Percentiles rank a stretch among this genome's conserved stretches.
These are phyloP conservation scores for Epichloe coenophiala DNA, from an alignment of 2,329 filamentous ascomycete species.

Conservation along the genomic window DNA sequence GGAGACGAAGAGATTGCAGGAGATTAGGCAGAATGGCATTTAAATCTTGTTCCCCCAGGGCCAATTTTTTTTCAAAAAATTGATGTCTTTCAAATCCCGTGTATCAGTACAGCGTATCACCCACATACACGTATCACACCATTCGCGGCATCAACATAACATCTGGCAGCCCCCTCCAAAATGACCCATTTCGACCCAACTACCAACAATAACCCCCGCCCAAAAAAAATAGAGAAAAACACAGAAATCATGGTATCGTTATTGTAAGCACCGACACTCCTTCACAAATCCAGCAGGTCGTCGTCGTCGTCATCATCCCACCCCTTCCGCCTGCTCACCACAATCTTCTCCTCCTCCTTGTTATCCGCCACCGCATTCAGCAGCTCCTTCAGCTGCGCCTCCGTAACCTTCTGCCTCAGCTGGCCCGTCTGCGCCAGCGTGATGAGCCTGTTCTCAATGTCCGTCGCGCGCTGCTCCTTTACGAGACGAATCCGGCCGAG, in stretches of 20 bases:
- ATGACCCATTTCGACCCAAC: too few relatives aligned
- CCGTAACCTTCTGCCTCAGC: constrained; percentile 74
- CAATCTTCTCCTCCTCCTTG: constrained; percentile 70
- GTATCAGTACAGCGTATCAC: not conserved
- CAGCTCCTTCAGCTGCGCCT: constrained; percentile 86
- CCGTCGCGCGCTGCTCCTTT: constrained; percentile 77
- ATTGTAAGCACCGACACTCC: not conserved
- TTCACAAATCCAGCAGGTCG: constrained; percentile 51
- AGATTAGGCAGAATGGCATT: constrained; percentile 7
- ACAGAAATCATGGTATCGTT: constrained; percentile 2
- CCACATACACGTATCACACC: too few relatives aligned
- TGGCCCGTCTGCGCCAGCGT: constrained; percentile 82
- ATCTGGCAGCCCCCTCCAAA: too few relatives aligned
- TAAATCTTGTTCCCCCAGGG: not conserved
- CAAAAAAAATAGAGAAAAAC: too few relatives aligned
- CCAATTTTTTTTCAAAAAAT: too few relatives aligned
- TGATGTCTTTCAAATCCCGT: too few relatives aligned
- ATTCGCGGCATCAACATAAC: too few relatives aligned
- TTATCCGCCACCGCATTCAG: constrained; percentile 73
- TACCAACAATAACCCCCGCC: too few relatives aligned
- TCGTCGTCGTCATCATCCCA: constrained; percentile 81
- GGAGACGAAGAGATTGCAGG: constrained; percentile 52
- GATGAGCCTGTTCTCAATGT: constrained; percentile 87
- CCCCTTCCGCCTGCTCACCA: constrained; percentile 69
- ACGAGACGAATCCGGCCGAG: constrained; percentile 90